Percentiles rank a stretch among this genome's conserved stretches.
Evolutionary conservation across 306 rosid species (phyloP).

Genomic region (Lotus japonicus): DNA sequence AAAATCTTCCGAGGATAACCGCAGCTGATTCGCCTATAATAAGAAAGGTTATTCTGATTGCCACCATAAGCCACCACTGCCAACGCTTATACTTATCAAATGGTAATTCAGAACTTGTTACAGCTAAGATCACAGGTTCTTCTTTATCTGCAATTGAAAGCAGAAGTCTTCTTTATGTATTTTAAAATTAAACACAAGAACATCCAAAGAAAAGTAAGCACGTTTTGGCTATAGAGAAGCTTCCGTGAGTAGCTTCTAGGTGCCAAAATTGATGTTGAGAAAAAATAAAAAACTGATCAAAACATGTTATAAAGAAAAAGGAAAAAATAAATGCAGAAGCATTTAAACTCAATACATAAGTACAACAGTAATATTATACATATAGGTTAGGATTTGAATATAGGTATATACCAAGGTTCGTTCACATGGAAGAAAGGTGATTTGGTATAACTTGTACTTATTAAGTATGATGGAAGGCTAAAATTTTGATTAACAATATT

Average conservation of each 20-base stretch:
- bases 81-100: constrained; percentile 47
- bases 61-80: constrained; percentile 90
- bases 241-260: no score
- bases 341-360: background rate
- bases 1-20: constrained; percentile 81
- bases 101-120: constrained; percentile 22
- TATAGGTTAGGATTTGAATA: background rate
- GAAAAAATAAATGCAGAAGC: background rate
- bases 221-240: no score
- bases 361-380: background rate
- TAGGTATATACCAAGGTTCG: background rate
- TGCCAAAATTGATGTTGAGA: no score
- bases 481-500: background rate
- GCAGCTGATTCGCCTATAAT: constrained; percentile 77
- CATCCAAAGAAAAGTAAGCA: background rate
- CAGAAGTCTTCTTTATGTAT: background rate
- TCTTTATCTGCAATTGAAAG: constrained; percentile 42
- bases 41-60: constrained; percentile 52
- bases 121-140: constrained; percentile 38
- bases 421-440: background rate
- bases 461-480: background rate
- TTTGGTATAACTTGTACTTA: no score
- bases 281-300: no score
- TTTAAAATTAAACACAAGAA: background rate
- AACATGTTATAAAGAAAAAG: background rate